Base-by-base conservation (phyloP, 768 basidiomycete genomes). In the Leccinum fibrillosum region DNA sequence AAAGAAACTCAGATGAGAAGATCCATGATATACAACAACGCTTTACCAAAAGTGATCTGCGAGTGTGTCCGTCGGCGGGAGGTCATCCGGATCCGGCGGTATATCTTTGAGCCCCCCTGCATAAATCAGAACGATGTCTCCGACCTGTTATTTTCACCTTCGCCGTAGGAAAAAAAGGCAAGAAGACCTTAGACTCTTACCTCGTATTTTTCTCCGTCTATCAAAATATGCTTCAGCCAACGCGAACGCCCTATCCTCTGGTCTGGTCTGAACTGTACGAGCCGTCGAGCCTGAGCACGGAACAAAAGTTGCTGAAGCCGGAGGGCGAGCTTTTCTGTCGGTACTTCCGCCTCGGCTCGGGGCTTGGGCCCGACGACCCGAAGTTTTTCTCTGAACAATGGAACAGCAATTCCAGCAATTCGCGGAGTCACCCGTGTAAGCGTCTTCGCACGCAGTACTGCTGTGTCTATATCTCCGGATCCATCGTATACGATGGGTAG, bases 21-120 rank as follows among this genome's bases (percentile, higher is more conserved):
- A 51, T 48, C 26, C 45, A 45, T 3, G 49, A 57, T 4, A 11
- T 5, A 19, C 6, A 2, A 11, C 26, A 37, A 47, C 21, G 17
- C 53, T 62, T 44, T 67, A 88, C 89, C 89, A 91, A 64, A 89
- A 90, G 63, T 81, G 86, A 54, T 84, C 75, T 0, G 79, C 76
- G 3, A 89, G 71, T 3, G 72, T 77, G 17, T 76, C 78, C 17
- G 74, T 66, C 3, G 58, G 35, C 3, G 76, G 76, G 2, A 80
- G 65, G 17, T 78, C 71, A 1, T 72, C 58, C 0, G 69, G 66
- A 42, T 72, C 60, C 13, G 79, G 79, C 5, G 81, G 63, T 6
- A 63, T 58, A 45, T 71, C 70, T 1, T 68, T 30, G 9, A 23
- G 26, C 13, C 21, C 15, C 5, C 77, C 79, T 4, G 74, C 74